Conservation (phyloP, 805 yeast species). For the Myxozyma nipponensis region DNA sequence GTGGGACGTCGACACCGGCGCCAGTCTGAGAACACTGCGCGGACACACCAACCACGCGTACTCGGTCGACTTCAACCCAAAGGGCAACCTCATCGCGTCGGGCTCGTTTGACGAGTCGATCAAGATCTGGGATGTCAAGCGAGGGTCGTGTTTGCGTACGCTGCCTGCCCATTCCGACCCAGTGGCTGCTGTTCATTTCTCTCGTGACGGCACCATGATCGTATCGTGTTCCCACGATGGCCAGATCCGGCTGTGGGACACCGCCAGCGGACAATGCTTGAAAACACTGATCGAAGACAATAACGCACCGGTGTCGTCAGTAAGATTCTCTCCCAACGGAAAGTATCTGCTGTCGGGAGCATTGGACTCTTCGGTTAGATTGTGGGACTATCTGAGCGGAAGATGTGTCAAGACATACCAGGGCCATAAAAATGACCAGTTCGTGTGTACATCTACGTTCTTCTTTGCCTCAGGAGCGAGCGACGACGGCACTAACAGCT, state of each 20-base stretch:
- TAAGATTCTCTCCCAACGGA: constrained; percentile 79
- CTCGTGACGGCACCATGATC: constrained; percentile 75
- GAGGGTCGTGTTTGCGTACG: constrained; percentile 69
- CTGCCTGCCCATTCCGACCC: constrained; percentile 93
- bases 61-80: constrained; percentile 60
- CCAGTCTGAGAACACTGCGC: constrained; percentile 43
- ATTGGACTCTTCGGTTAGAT: constrained; percentile 69
- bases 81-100: constrained; percentile 73
- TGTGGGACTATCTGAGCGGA: constrained; percentile 88
- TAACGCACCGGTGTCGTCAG: constrained; percentile 67
- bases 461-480: not conserved
- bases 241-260: constrained; percentile 79
- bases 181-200: constrained; percentile 67
- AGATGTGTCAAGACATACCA: constrained; percentile 70
- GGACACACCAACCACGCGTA: constrained; percentile 88
- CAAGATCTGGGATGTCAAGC: constrained; percentile 78
- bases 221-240: constrained; percentile 91
- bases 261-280: constrained; percentile 84
- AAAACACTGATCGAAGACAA: constrained; percentile 82
- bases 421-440: constrained; percentile 43
- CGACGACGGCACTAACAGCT: too few relatives aligned
- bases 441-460: constrained; percentile 51
- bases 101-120: constrained; percentile 91
- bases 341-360: constrained; percentile 74
- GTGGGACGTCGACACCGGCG: constrained; percentile 47